Percentiles rank a stretch among this genome's conserved stretches.
Evolutionary conservation across 768 basidiomycete species (phyloP).

Genomic region (Termitomyces sp.): DNA sequence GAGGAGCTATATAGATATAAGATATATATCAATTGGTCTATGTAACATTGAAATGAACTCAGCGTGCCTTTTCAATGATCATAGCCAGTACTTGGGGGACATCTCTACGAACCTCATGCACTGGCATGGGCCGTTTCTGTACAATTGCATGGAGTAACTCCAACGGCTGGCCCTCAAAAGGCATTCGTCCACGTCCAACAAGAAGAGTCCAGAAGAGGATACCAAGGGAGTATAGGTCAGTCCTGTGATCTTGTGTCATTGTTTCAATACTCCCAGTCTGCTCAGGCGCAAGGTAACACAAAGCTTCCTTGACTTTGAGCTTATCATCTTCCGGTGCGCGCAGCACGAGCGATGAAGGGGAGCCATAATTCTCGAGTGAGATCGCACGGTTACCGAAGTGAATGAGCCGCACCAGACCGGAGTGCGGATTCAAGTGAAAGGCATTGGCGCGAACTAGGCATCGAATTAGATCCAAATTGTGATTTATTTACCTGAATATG

Average conservation of each 20-base stretch:
- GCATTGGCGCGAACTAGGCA: conserved; percentile 64
- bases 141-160: conserved; percentile 69
- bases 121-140: conserved; percentile 68
- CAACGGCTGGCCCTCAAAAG: conserved; percentile 53
- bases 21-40: conserved; percentile 5
- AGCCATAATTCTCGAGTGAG: conserved; percentile 65
- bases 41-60: not conserved
- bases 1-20: conserved; percentile 39
- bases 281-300: conserved; percentile 72
- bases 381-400: conserved; percentile 74
- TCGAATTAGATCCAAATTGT: not conserved
- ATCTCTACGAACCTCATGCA: conserved; percentile 69
- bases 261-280: conserved; percentile 73
- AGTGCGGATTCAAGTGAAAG: conserved; percentile 67
- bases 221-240: conserved; percentile 71
- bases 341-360: conserved; percentile 64
- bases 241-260: conserved; percentile 65
- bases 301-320: conserved; percentile 66
- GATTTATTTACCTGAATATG: not conserved
- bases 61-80: conserved; percentile 60
- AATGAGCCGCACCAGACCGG: conserved; percentile 62
- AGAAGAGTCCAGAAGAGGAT: conserved; percentile 71
- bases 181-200: conserved; percentile 63
- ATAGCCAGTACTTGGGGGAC: conserved; percentile 64
- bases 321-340: conserved; percentile 60